Evolutionary conservation across 2,329 filamentous ascomycete genomes (phyloP).

Genomic region (Achaetomium macrosporum): DNA sequence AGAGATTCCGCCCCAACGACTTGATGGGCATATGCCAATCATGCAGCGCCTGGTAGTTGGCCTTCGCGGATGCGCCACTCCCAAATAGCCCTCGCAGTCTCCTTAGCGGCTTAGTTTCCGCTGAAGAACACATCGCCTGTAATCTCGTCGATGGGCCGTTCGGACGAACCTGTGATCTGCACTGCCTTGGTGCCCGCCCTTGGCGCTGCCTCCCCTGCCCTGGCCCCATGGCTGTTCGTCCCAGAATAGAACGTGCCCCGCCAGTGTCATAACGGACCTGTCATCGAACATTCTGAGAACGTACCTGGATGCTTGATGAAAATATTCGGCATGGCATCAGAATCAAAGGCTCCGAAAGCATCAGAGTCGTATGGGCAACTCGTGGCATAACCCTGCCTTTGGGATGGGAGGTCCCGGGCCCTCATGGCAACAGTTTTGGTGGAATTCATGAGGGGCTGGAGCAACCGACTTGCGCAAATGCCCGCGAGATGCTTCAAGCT

Average conservation of each 20-base stretch:
- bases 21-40: background rate
- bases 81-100: too few relatives aligned
- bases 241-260: too few relatives aligned
- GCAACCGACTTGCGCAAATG: background rate
- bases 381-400: background rate
- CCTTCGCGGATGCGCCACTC: too few relatives aligned
- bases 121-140: background rate
- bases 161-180: background rate
- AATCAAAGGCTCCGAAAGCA: too few relatives aligned
- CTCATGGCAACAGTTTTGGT: slow-evolving; percentile 3
- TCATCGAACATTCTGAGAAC: too few relatives aligned
- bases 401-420: background rate
- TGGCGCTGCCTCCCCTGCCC: background rate
- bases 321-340: too few relatives aligned
- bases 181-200: background rate
- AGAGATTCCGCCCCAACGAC: too few relatives aligned
- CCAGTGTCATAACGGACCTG: too few relatives aligned
- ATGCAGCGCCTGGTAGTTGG: background rate
- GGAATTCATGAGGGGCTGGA: slow-evolving; percentile 2
- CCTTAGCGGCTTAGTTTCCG: too few relatives aligned
- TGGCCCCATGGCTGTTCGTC: background rate
- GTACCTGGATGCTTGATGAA: too few relatives aligned
- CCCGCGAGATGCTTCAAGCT: too few relatives aligned
- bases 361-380: too few relatives aligned
- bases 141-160: background rate